Percentiles rank a stretch among this genome's conserved stretches.
phyloP scores from a whole-genome alignment of 495 filamentous ascomycete species.

The Cercophora samala region DNA sequence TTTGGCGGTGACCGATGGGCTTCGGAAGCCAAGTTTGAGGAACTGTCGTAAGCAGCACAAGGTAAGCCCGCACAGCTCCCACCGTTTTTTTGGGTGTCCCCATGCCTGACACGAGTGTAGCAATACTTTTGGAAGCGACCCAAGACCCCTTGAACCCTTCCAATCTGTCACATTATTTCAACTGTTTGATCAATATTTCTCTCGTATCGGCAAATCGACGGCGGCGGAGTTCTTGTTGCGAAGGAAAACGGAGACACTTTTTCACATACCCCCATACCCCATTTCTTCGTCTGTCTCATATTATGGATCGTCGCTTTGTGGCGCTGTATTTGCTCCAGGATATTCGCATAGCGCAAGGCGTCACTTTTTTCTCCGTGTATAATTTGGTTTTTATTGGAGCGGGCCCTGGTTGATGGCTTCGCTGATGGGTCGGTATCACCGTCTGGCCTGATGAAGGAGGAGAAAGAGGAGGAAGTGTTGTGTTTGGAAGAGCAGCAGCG shows the following conservation, averaged over 20 bases:
- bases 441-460: background rate
- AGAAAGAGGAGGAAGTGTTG: background rate
- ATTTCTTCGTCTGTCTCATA: background rate
- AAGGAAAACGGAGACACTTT: background rate
- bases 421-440: background rate
- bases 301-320: slow-evolving; percentile 4
- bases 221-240: background rate
- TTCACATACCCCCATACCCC: background rate
- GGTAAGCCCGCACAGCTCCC: slow-evolving; percentile 50
- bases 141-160: slow-evolving; percentile 44
- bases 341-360: slow-evolving; percentile 34
- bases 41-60: slow-evolving; percentile 93
- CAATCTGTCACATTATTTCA: background rate
- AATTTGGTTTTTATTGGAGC: background rate
- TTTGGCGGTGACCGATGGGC: slow-evolving; percentile 76
- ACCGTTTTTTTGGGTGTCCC: slow-evolving; percentile 18
- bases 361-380: slow-evolving; percentile 21
- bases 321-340: slow-evolving; percentile 18
- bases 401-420: background rate
- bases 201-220: slow-evolving; percentile 5
- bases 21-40: slow-evolving; percentile 82
- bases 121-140: slow-evolving; percentile 95
- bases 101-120: slow-evolving; percentile 43
- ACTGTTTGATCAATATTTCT: slow-evolving; percentile 4
- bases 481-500: too few relatives aligned